Evolutionary conservation across 2,329 filamentous ascomycete species (phyloP).

Genomic region (Alternaria atra): DNA sequence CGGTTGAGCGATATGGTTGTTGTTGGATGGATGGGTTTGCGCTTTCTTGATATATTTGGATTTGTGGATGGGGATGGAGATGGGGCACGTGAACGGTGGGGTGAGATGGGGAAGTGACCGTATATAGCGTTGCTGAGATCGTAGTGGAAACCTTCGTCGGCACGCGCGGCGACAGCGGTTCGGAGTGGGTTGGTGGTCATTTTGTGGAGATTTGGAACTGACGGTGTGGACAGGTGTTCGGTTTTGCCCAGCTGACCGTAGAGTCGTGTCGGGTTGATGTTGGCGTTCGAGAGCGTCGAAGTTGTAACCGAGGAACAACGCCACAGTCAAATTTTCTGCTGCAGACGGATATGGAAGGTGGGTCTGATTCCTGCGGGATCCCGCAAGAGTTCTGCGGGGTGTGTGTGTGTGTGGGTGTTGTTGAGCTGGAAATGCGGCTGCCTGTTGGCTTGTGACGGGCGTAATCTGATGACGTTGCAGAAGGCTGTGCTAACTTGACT

Average conservation of each 20-base stretch:
- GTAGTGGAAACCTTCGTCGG: constrained; percentile 21
- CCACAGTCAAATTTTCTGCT: constrained; percentile 26
- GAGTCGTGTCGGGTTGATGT: neutral
- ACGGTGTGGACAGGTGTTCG: constrained; percentile 13
- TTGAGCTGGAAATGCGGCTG: constrained; percentile 31
- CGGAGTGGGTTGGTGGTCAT: neutral
- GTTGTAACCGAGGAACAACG: constrained; percentile 16
- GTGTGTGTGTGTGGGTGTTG: constrained; percentile 1
- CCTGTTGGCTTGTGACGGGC: constrained; percentile 31
- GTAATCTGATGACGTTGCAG: constrained; percentile 45
- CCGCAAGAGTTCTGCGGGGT: constrained; percentile 5
- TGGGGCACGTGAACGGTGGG: constrained; percentile 18
- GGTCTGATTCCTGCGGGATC: constrained; percentile 8
- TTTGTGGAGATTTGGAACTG: neutral
- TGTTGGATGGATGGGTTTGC: neutral
- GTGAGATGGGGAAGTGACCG: constrained; percentile 23
- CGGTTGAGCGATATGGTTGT: constrained; percentile 15
- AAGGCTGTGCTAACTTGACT: constrained; percentile 28
- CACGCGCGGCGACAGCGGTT: constrained; percentile 27
- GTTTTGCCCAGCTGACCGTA: neutral
- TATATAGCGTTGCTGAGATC: constrained; percentile 29
- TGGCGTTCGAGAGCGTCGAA: constrained; percentile 13
- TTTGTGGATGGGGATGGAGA: neutral
- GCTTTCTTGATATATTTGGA: constrained; percentile 16
- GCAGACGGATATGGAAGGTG: constrained; percentile 30